phyloP scores from a whole-genome alignment of 2,329 filamentous ascomycete species.

The Scedosporium minutisporum region DNA sequence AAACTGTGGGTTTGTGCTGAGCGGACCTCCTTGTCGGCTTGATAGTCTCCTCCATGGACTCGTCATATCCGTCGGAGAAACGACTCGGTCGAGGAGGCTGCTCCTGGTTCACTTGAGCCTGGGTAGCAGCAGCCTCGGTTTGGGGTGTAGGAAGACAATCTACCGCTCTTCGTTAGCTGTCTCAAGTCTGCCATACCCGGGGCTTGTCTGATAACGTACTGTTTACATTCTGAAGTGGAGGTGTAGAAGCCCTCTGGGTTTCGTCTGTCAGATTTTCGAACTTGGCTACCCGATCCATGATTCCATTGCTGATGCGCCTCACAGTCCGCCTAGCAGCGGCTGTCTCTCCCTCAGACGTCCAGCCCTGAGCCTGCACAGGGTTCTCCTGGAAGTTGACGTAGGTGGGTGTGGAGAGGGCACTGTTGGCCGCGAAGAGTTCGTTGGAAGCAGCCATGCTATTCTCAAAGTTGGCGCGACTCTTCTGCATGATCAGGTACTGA shows the following conservation, averaged over 20 bases:
- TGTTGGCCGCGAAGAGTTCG: conserved; percentile 32
- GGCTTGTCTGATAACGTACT: conserved; percentile 33
- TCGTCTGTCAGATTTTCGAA: conserved; percentile 45
- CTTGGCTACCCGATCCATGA: conserved; percentile 49
- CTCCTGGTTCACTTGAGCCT: conserved; percentile 10
- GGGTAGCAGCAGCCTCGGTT: not conserved
- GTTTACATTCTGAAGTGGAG: conserved; percentile 47
- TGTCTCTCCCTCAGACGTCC: conserved; percentile 41
- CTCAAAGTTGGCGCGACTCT: conserved; percentile 33
- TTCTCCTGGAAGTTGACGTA: conserved; percentile 42
- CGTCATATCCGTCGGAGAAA: conserved; percentile 53
- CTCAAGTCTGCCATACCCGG: not conserved
- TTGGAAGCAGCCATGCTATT: conserved; percentile 23
- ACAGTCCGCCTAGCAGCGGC: conserved; percentile 19
- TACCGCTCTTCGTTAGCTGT: not conserved
- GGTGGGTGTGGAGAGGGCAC: conserved; percentile 33
- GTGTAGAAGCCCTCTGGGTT: conserved; percentile 48
- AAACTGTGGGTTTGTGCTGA: conserved; percentile 38
- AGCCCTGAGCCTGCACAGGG: conserved; percentile 29
- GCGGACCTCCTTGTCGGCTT: conserved; percentile 37
- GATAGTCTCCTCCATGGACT: conserved; percentile 57
- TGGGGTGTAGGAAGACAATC: conserved; percentile 1
- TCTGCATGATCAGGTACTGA: conserved; percentile 31
- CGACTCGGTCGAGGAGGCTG: conserved; percentile 30
- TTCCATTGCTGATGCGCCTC: conserved; percentile 49